These are phyloP conservation scores for Aspergillus leporis DNA, from an alignment of 495 filamentous ascomycete genomes.

Conservation along the genomic window DNA sequence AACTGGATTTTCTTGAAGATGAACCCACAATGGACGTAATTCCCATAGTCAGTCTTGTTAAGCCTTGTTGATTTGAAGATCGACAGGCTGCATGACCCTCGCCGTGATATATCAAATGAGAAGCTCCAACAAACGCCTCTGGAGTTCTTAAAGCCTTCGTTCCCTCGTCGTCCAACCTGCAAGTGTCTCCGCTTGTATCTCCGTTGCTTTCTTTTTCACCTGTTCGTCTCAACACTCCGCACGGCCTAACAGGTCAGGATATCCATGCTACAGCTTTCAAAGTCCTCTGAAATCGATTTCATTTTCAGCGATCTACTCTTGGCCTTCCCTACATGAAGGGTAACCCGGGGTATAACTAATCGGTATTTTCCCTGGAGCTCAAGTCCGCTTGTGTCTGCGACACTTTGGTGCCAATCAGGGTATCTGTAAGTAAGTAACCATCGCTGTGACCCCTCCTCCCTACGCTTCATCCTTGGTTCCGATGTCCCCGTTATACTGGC, in stretches of 20 bases:
- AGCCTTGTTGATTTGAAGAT: slow-evolving; percentile 34
- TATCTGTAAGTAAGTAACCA: slow-evolving; percentile 11
- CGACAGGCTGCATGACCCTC: slow-evolving; percentile 52
- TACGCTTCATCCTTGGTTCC: not conserved
- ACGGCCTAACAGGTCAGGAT: slow-evolving; percentile 3
- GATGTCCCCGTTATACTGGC: not conserved
- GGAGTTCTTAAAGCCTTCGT: slow-evolving; percentile 40
- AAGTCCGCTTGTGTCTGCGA: slow-evolving; percentile 11
- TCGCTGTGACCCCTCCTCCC: slow-evolving; percentile 1
- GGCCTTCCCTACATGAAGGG: not conserved
- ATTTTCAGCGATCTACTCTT: not conserved
- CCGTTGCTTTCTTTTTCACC: slow-evolving; percentile 28
- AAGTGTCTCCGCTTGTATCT: slow-evolving; percentile 28
- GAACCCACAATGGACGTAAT: slow-evolving; percentile 20
- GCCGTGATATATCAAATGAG: slow-evolving; percentile 56
- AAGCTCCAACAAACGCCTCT: slow-evolving; percentile 44
- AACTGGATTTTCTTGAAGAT: slow-evolving; percentile 14
- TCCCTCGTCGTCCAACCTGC: slow-evolving; percentile 34
- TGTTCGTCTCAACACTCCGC: slow-evolving; percentile 16
- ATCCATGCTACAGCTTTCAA: slow-evolving; percentile 4
- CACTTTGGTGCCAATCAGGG: not conserved
- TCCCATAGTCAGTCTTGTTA: slow-evolving; percentile 18
- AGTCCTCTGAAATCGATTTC: not conserved
- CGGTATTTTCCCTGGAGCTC: slow-evolving; percentile 2
- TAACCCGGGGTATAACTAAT: not conserved